Base-by-base conservation (phyloP, 1,284 basidiomycete species). In the Microbotryum scabiosae region DNA sequence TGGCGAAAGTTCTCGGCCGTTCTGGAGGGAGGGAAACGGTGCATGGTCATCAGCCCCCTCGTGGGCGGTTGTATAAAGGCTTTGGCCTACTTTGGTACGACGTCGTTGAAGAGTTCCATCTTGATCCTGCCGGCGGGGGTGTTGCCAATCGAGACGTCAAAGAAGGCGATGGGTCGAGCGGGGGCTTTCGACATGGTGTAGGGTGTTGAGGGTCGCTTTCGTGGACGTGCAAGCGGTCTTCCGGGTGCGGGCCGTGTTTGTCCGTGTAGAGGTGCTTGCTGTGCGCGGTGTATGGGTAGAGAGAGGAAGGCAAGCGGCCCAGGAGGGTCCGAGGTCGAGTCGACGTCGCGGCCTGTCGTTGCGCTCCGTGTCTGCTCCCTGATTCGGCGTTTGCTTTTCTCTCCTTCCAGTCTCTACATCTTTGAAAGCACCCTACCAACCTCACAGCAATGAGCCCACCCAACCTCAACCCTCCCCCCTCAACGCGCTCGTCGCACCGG, bases 1-100 rank as follows among this genome's bases (percentile, higher is more conserved):
- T 91, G 87, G 59, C 92, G 85, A 79, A 97, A 97, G 79, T 98
- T 97, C 61, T 78, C 81, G 0, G 87, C 79, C 0, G 92, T 96
- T 72, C 78, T 81, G 21, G 55, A 20, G 57, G 57, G 44, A 52
- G 36, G 26, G 23, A 54, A 25, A 54, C 59, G 55, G 50, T 59
- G 28, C 25, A 49, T 26, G 21, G 30, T 57, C 52, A 58, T 50
- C 2, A 57, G 30, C 55, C 49, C 25, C 52, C 48, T 12, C 32
- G 49, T 36, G 30, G 49, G 10, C 20, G 30, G 9, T 18, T 20
- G 53, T 21, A 47, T 41, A 47, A 47, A 28, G 9, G 26, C 36
- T 30, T 18, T 50, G 18, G 21, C 81, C 49, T 45, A 87, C 90
- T 88, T 91, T 54, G 92, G 91, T 0, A 88, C 89, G 54, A 92